These are phyloP conservation scores for Podospora appendiculata DNA, from an alignment of 495 filamentous ascomycete genomes.

Conservation along the genomic window DNA sequence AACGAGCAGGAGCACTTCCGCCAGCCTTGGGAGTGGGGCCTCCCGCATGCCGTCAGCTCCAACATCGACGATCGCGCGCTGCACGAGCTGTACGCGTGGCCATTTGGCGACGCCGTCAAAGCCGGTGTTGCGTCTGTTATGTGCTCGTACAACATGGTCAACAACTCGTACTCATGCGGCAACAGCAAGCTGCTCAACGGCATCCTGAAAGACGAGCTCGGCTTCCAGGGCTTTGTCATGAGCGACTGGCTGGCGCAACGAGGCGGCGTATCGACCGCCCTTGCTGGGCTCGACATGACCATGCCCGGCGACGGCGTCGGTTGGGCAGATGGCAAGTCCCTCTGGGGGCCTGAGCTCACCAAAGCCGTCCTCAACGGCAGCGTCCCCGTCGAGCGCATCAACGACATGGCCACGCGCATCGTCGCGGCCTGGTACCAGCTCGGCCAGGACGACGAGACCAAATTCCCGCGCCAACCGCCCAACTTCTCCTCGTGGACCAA, in stretches of 20 bases:
- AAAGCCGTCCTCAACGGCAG: slow-evolving; percentile 74
- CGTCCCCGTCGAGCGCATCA: slow-evolving; percentile 71
- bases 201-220: slow-evolving; percentile 87
- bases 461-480: slow-evolving; percentile 61
- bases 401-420: slow-evolving; percentile 91
- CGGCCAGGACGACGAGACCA: slow-evolving; percentile 65
- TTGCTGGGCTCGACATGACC: slow-evolving; percentile 86
- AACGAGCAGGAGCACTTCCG: slow-evolving; percentile 72
- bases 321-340: slow-evolving; percentile 69
- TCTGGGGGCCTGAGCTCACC: slow-evolving; percentile 76
- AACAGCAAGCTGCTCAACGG: slow-evolving; percentile 92
- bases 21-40: slow-evolving; percentile 75
- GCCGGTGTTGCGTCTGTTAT: slow-evolving; percentile 85
- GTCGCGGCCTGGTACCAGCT: slow-evolving; percentile 91
- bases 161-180: slow-evolving; percentile 84
- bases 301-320: slow-evolving; percentile 86
- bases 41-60: slow-evolving; percentile 64
- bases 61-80: slow-evolving; percentile 78
- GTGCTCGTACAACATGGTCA: slow-evolving; percentile 86
- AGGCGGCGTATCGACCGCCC: slow-evolving; percentile 67
- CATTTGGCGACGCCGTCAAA: slow-evolving; percentile 77
- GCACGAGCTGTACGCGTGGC: slow-evolving; percentile 86
- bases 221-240: slow-evolving; percentile 91
- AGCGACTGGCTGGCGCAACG: slow-evolving; percentile 90
- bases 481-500: slow-evolving; percentile 92